These are phyloP conservation scores for Clavispora phyllophila DNA, from an alignment of 805 yeast genomes.

Conservation along the genomic window DNA sequence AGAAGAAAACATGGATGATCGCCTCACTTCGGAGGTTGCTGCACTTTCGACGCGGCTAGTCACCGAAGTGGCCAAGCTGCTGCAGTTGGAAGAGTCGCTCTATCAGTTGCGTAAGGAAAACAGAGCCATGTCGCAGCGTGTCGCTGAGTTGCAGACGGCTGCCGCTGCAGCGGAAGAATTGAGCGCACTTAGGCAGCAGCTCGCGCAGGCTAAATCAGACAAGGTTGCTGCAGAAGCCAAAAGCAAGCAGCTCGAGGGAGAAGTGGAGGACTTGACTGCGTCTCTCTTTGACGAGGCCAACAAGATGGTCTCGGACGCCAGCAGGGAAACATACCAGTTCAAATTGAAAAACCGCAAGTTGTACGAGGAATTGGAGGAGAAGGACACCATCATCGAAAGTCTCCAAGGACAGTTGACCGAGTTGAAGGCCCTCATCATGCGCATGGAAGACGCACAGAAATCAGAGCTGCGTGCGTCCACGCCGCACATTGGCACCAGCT, in stretches of 20 bases:
- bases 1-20: conserved; percentile 24
- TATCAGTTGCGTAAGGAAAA: conserved; percentile 35
- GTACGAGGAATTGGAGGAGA: conserved; percentile 53
- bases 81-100: conserved; percentile 48
- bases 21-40: conserved; percentile 53
- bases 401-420: conserved; percentile 64
- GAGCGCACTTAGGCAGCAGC: neutral
- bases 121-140: neutral
- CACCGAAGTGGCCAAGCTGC: conserved; percentile 55
- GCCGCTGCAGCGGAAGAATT: neutral
- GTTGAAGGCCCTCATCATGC: conserved; percentile 55
- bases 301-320: conserved; percentile 75
- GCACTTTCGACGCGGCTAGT: conserved; percentile 54
- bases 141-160: neutral
- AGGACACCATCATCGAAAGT: conserved; percentile 59
- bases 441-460: conserved; percentile 42
- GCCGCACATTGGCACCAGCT: conserved; percentile 7
- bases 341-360: conserved; percentile 57
- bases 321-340: conserved; percentile 56
- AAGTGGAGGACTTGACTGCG: conserved; percentile 75
- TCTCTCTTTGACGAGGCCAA: conserved; percentile 81
- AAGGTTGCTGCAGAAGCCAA: conserved; percentile 54
- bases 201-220: conserved; percentile 19
- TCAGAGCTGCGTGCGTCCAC: conserved; percentile 9
- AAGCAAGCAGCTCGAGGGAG: conserved; percentile 56